Percentiles rank a stretch among this genome's conserved stretches.
Evolutionary conservation across 805 yeast genomes (phyloP).

Genomic region (Blastobotrys robertii): DNA sequence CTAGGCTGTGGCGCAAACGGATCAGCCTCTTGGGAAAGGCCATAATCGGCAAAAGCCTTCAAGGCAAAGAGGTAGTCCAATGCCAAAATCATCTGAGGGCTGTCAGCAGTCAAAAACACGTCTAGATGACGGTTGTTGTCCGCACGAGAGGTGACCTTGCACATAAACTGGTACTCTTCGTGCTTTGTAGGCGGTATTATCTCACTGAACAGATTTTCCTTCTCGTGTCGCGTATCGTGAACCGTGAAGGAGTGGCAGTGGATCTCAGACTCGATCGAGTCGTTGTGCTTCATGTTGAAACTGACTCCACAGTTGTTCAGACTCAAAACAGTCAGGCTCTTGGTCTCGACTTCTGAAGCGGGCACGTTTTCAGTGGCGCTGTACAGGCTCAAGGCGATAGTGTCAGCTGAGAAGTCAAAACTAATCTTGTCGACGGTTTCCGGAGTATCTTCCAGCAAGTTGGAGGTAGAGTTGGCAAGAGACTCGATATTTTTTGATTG

Average conservation of each 20-base stretch:
- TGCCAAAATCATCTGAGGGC: conserved; percentile 73
- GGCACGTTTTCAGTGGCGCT: conserved; percentile 17
- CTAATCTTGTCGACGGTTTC: conserved; percentile 21
- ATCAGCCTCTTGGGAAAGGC: conserved; percentile 22
- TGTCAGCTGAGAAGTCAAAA: conserved; percentile 50
- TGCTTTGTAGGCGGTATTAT: conserved; percentile 64
- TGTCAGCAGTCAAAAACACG: conserved; percentile 57
- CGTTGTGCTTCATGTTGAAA: conserved; percentile 42
- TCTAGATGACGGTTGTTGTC: conserved; percentile 32
- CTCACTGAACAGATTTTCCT: conserved; percentile 64
- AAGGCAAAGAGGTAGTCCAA: conserved; percentile 77
- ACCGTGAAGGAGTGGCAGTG: conserved; percentile 66
- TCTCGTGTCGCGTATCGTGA: conserved; percentile 55
- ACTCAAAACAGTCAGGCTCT: conserved; percentile 44
- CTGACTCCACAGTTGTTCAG: conserved; percentile 48
- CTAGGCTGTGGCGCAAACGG: not conserved
- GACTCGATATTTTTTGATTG: conserved; percentile 12
- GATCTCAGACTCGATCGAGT: conserved; percentile 49
- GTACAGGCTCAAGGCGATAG: conserved; percentile 43
- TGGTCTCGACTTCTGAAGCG: conserved; percentile 19
- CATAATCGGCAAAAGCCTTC: conserved; percentile 51
- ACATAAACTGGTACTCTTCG: conserved; percentile 62
- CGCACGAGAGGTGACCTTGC: conserved; percentile 29
- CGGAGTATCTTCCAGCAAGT: not conserved
- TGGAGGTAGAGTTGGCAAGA: conserved; percentile 1